Percentiles rank a stretch among this genome's conserved stretches.
Evolutionary conservation across 2,329 filamentous ascomycete genomes (phyloP).

Genomic region (Aureobasidium sp.): DNA sequence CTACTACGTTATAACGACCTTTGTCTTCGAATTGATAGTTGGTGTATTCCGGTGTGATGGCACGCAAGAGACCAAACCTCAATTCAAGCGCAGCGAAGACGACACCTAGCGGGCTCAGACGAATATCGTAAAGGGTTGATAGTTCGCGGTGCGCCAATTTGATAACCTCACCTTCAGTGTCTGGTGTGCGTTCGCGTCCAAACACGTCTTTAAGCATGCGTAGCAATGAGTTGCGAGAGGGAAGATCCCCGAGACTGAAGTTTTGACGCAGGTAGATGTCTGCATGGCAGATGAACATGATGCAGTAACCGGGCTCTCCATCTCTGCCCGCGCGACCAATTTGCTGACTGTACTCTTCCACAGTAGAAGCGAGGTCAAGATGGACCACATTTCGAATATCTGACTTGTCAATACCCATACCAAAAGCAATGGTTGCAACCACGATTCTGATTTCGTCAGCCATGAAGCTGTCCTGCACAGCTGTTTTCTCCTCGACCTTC

Average conservation of each 20-base stretch:
- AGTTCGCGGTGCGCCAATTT: slow-evolving; percentile 40
- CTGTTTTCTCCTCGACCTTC: slow-evolving; percentile 35
- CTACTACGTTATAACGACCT: slow-evolving; percentile 10
- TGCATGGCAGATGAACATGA: slow-evolving; percentile 49
- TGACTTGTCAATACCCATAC: slow-evolving; percentile 52
- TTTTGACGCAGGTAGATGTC: slow-evolving; percentile 52
- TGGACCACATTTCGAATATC: slow-evolving; percentile 49
- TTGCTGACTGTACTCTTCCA: slow-evolving; percentile 52
- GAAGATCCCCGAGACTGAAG: slow-evolving; percentile 52
- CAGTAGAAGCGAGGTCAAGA: slow-evolving; percentile 42
- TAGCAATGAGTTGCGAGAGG: slow-evolving; percentile 42
- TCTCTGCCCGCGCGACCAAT: slow-evolving; percentile 49
- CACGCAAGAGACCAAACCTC: slow-evolving; percentile 48
- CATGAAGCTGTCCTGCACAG: slow-evolving; percentile 47
- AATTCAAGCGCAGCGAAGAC: slow-evolving; percentile 55
- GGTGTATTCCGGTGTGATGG: slow-evolving; percentile 49
- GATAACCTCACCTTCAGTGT: slow-evolving; percentile 36
- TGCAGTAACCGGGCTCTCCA: slow-evolving; percentile 45
- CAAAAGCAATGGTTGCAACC: slow-evolving; percentile 50
- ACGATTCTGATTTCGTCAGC: slow-evolving; percentile 35
- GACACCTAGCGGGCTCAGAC: slow-evolving; percentile 19
- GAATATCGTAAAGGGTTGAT: slow-evolving; percentile 46
- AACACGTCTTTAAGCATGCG: slow-evolving; percentile 46
- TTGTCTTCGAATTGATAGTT: slow-evolving; percentile 43
- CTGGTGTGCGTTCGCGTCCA: slow-evolving; percentile 17